Evolutionary conservation across 768 basidiomycete species (phyloP), one percentile per base, ranked within the genome.

Genomic region (Podaxis sp.): DNA sequence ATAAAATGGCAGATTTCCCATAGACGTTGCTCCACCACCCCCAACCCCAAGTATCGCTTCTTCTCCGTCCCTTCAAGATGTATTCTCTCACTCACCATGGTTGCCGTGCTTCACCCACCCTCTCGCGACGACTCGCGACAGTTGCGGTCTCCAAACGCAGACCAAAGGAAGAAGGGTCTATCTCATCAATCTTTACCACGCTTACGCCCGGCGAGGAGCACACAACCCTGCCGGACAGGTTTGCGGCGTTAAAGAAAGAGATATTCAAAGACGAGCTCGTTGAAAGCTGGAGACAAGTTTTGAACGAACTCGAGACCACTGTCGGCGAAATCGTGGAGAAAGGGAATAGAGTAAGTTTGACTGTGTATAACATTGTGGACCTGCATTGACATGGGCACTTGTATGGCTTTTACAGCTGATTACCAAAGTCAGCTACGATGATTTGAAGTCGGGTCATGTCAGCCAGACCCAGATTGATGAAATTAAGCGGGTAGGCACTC

Each of bases 401-500:
- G 8, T 27, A 46, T 13, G 11, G 29, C 49, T 11, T 51, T 58
- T 61, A n/a, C n/a, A 90, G 87, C 81, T 79, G 64, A 77, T 90
- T 41, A 86, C 89, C 4, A 83, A 85, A 72, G 81, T 91, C 53
- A 75, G 81, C 17, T 88, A 88, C 68, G 67, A 78, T 3, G 81
- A 88, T 53, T 72, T 91, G 8, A 70, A 76, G 4, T 79, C 69
- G 19, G 72, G 51, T 25, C 27, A 43, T 40, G 57, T 90, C 38
- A 74, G 76, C 43, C 61, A 70, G 0, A 81, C 83, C n/a, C 74
- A 81, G 33, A 65, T 88, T 4, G 76, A 79, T 2, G 75, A 71
- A 55, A 83, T 90, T 64, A 84, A 77, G 67, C 74, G 80, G 53
- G 78, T 77, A 58, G 88, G 89, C 15, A 81, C 80, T 11, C 79